A percentile compares a stretch with the other conserved stretches of the same genome.
phyloP scores from a whole-genome alignment of 345 rosid genomes.

The Corymbia maculata region DNA sequence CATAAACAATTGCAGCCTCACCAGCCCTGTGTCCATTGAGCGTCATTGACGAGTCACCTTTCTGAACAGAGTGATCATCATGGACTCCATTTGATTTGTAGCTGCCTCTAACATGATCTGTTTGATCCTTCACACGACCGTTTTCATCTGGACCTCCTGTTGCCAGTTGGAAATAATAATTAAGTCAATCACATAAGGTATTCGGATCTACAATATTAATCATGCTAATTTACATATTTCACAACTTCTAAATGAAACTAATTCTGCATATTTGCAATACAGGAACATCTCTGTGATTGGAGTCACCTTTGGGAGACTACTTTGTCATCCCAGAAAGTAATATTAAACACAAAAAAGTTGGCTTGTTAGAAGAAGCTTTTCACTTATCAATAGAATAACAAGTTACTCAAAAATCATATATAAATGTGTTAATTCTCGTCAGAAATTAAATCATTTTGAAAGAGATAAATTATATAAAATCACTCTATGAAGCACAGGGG shows the following conservation, averaged over 20 bases:
- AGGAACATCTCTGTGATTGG: background rate
- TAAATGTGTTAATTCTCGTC: background rate
- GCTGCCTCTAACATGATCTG: conserved; percentile 20
- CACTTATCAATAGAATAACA: background rate
- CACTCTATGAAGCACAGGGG: background rate
- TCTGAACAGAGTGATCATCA: conserved; percentile 27
- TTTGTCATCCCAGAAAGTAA: background rate
- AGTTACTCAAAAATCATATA: background rate
- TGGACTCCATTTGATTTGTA: conserved; percentile 46
- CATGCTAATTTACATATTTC: background rate
- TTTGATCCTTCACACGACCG: conserved; percentile 24
- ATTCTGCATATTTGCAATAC: background rate
- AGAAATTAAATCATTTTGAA: background rate
- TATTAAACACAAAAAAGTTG: background rate
- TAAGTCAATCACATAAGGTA: background rate
- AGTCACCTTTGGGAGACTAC: background rate
- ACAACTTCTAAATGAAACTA: background rate
- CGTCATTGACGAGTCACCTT: conserved; percentile 43
- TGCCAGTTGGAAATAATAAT: background rate
- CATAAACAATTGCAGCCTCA: conserved; percentile 72
- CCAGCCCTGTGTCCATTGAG: conserved; percentile 67
- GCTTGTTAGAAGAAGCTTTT: background rate
- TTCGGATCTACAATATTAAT: background rate
- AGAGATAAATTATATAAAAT: background rate
- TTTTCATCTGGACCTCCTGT: conserved; percentile 31